These are phyloP conservation scores for Meyerozyma carpophila DNA, from an alignment of 1,139 yeast species.

Conservation along the genomic window DNA sequence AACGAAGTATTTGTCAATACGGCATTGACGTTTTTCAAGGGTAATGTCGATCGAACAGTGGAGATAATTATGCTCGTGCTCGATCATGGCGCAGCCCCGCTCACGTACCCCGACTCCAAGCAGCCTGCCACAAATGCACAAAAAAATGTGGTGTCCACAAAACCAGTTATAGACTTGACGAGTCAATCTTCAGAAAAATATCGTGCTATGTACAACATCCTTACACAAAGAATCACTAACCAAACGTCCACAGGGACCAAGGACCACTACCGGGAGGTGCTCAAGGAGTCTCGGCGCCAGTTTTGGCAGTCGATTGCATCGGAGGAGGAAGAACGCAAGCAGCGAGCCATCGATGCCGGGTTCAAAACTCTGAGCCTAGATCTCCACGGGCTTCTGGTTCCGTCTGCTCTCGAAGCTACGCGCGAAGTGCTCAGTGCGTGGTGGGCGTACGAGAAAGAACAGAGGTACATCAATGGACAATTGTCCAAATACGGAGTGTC, in stretches of 20 bases:
- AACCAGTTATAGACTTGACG: background rate
- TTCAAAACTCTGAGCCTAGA: constrained; percentile 30
- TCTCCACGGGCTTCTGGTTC: constrained; percentile 45
- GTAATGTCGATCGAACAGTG: constrained; percentile 29
- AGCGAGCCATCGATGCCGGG: constrained; percentile 10
- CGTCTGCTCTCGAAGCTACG: constrained; percentile 36
- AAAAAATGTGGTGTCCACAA: background rate
- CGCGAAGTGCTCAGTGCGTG: constrained; percentile 26
- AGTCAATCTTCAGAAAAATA: background rate
- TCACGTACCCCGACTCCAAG: constrained; percentile 6
- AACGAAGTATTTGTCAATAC: constrained; percentile 25
- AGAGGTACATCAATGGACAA: constrained; percentile 35
- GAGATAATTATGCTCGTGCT: constrained; percentile 21
- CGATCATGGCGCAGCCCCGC: constrained; percentile 16
- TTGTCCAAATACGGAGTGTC: constrained; percentile 22
- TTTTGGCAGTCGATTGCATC: background rate
- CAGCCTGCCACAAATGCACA: background rate
- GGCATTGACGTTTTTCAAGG: constrained; percentile 35
- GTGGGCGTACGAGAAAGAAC: constrained; percentile 49
- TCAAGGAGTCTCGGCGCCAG: background rate
- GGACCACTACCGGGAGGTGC: background rate
- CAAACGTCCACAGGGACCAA: background rate
- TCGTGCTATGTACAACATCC: background rate
- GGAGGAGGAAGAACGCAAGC: constrained; percentile 1
- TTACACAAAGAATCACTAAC: background rate